These are phyloP conservation scores for Melampsora larici-populina DNA, from an alignment of 1,284 basidiomycete genomes.

Conservation along the genomic window DNA sequence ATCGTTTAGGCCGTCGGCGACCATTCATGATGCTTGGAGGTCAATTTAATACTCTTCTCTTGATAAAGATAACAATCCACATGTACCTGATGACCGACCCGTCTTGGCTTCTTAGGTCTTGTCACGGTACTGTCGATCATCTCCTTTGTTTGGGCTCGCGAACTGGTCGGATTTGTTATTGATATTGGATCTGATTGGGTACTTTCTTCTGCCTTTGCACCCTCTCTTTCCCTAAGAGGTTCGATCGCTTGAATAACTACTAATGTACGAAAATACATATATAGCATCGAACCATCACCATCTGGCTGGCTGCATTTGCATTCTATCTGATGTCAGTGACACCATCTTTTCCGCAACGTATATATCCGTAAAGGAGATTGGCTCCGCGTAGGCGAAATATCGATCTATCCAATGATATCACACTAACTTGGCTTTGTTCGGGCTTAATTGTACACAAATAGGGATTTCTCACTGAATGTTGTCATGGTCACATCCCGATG, in stretches of 20 bases:
- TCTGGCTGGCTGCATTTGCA: constrained; percentile 6
- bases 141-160: constrained; percentile 25
- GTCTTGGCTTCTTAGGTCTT: neutral
- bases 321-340: constrained; percentile 28
- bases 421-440: neutral
- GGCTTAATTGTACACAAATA: neutral
- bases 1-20: constrained; percentile 46
- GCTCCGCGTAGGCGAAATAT: neutral
- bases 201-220: neutral
- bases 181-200: neutral
- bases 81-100: no score
- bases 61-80: neutral
- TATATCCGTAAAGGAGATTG: neutral
- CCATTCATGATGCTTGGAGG: constrained; percentile 50
- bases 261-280: neutral
- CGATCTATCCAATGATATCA: neutral
- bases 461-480: constrained; percentile 52
- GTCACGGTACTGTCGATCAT: constrained; percentile 13
- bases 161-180: constrained; percentile 9
- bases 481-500: constrained; percentile 51
- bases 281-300: neutral
- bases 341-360: neutral
- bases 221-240: neutral
- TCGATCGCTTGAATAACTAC: neutral
- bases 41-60: constrained; percentile 47